Percentiles rank a stretch among this genome's conserved stretches.
Evolutionary conservation across 2,329 filamentous ascomycete species (phyloP).

Genomic region (Sphaerulina vaccinii): DNA sequence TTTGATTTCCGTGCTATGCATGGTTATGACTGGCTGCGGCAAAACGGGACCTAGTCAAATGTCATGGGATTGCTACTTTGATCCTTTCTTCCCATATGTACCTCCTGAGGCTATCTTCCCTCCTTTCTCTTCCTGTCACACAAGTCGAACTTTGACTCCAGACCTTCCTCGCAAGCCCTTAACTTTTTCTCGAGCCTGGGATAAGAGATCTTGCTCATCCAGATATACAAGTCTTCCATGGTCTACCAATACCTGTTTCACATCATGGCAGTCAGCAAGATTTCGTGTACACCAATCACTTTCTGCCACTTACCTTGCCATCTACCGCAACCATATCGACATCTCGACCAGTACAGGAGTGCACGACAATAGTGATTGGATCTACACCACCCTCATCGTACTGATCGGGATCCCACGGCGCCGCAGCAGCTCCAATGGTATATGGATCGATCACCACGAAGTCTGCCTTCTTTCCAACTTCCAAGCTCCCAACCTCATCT

Average conservation of each 20-base stretch:
- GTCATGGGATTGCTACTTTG: too few relatives aligned
- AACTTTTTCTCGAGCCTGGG: not conserved
- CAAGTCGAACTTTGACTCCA: not conserved
- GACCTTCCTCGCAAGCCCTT: slow-evolving; percentile 1
- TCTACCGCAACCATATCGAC: slow-evolving; percentile 48
- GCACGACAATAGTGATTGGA: slow-evolving; percentile 44
- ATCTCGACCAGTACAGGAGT: slow-evolving; percentile 46
- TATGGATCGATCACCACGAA: slow-evolving; percentile 38
- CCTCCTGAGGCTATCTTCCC: too few relatives aligned
- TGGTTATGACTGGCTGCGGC: too few relatives aligned
- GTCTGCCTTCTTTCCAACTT: slow-evolving; percentile 48
- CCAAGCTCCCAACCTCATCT: slow-evolving; percentile 41
- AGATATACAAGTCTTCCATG: not conserved
- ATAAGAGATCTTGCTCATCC: slow-evolving; percentile 2
- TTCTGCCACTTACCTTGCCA: slow-evolving; percentile 25
- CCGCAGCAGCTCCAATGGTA: slow-evolving; percentile 32
- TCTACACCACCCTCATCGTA: slow-evolving; percentile 21
- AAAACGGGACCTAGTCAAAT: too few relatives aligned
- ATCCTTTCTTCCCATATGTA: too few relatives aligned
- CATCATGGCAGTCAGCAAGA: not conserved
- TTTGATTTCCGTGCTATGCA: too few relatives aligned
- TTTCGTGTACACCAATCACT: not conserved
- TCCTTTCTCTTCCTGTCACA: too few relatives aligned
- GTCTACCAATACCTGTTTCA: slow-evolving; percentile 38
- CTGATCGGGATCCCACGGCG: slow-evolving; percentile 15